Evolutionary conservation across 495 filamentous ascomycete genomes (phyloP).

Genomic region (Podospora bellae-mahoneyi): DNA sequence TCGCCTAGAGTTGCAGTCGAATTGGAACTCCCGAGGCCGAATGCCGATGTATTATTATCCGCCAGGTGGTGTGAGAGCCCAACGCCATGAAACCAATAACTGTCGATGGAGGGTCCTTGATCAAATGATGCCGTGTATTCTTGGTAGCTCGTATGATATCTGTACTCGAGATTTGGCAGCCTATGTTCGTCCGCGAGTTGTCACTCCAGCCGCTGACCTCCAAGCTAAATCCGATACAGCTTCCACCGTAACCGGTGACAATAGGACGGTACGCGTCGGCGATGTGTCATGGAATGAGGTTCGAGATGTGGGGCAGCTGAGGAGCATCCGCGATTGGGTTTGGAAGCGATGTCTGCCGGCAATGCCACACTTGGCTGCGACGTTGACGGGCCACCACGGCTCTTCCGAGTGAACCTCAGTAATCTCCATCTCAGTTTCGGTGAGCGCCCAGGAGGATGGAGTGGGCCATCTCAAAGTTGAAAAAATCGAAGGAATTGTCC

Average conservation of each 20-base stretch:
- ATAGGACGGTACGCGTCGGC: background rate
- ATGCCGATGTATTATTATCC: background rate
- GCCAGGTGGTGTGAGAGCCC: background rate
- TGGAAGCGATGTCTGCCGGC: slow-evolving; percentile 2
- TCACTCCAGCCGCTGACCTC: background rate
- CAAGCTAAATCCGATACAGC: background rate
- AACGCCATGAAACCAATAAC: background rate
- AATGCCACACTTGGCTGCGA: slow-evolving; percentile 3
- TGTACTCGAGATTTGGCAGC: too few relatives aligned
- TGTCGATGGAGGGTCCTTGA: background rate
- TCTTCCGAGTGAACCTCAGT: background rate
- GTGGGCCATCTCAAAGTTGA: background rate
- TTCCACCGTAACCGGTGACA: background rate
- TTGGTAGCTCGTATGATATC: too few relatives aligned
- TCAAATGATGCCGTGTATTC: background rate
- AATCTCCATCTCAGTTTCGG: background rate
- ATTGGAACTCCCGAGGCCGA: background rate
- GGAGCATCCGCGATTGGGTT: background rate
- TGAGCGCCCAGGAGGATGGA: background rate
- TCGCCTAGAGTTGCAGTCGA: background rate
- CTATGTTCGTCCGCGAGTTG: too few relatives aligned
- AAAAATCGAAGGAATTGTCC: too few relatives aligned
- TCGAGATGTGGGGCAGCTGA: slow-evolving; percentile 5
- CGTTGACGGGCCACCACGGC: background rate
- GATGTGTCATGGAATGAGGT: background rate